Conservation (phyloP, 1,284 basidiomycete genomes). For the Rhodotorula sp. region DNA sequence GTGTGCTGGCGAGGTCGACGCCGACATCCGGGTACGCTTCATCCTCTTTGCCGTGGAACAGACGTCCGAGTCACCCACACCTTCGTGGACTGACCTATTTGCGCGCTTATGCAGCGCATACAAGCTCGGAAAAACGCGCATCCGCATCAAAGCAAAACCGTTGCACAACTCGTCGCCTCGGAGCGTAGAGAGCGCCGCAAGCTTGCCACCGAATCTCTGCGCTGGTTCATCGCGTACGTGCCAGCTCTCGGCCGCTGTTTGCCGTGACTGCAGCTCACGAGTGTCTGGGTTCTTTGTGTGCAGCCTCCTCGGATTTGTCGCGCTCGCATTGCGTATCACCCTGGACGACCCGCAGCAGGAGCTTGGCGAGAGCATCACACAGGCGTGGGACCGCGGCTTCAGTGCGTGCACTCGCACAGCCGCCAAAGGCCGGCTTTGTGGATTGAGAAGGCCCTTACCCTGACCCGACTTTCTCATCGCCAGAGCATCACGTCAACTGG, state of each 20-base stretch:
- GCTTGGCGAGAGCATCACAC: constrained; percentile 7
- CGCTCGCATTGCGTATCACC: background rate
- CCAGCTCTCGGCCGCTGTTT: background rate
- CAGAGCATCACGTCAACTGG: constrained; percentile 18
- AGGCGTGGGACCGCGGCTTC: constrained; percentile 21
- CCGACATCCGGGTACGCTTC: constrained; percentile 8
- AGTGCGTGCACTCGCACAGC: background rate
- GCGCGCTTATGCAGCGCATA: background rate
- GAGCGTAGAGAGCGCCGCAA: constrained; percentile 5
- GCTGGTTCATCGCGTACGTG: constrained; percentile 14
- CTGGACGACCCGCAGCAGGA: constrained; percentile 5
- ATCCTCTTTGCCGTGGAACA: background rate
- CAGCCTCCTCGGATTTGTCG: constrained; percentile 12
- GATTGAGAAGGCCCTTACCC: background rate
- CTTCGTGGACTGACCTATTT: rapidly evolving
- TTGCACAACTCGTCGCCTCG: constrained; percentile 13
- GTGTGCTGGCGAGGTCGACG: background rate
- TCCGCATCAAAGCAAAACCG: background rate
- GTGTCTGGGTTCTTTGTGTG: no score
- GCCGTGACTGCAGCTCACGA: no score
- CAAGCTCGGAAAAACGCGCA: background rate
- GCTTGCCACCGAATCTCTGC: constrained; percentile 6
- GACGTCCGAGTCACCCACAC: no score
- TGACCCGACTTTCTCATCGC: background rate
- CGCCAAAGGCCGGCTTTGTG: no score